Evolutionary conservation across 2,329 filamentous ascomycete genomes (phyloP).

Genomic region (Aspergillus tubingensis): DNA sequence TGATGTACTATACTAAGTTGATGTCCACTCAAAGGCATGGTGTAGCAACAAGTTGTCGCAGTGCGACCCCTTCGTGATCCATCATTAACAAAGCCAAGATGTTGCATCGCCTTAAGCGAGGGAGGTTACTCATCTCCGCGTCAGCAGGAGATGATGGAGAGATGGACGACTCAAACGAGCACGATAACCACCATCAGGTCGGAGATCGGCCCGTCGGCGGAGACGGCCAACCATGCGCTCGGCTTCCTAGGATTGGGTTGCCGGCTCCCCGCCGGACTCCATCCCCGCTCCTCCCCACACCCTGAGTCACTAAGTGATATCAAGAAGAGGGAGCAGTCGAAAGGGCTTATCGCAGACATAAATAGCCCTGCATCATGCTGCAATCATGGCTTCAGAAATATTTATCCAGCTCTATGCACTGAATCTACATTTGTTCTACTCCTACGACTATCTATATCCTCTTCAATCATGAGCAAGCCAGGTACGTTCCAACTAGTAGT

Average conservation of each 20-base stretch:
- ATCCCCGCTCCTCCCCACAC: slow-evolving; percentile 12
- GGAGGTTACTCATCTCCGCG: neutral
- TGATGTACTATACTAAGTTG: too few species aligned
- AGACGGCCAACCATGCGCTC: slow-evolving; percentile 29
- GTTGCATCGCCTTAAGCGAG: neutral
- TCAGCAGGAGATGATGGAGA: neutral
- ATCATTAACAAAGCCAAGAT: neutral
- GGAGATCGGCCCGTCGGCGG: slow-evolving; percentile 15
- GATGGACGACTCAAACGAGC: neutral
- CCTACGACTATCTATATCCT: neutral
- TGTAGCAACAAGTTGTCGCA: neutral
- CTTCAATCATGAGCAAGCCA: neutral
- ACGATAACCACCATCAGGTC: neutral
- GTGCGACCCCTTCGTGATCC: neutral
- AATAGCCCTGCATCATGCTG: neutral
- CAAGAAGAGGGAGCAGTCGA: neutral
- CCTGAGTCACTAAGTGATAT: slow-evolving; percentile 1
- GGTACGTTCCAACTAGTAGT: slow-evolving; percentile 5
- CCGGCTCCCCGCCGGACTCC: slow-evolving; percentile 24
- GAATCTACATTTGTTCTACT: neutral
- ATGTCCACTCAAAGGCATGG: too few species aligned
- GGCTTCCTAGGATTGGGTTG: slow-evolving; percentile 32
- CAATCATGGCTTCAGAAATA: neutral
- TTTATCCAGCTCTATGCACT: neutral
- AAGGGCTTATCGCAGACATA: neutral